Base-by-base conservation (phyloP, 345 rosid genomes). In the Pelargonium nanum region DNA sequence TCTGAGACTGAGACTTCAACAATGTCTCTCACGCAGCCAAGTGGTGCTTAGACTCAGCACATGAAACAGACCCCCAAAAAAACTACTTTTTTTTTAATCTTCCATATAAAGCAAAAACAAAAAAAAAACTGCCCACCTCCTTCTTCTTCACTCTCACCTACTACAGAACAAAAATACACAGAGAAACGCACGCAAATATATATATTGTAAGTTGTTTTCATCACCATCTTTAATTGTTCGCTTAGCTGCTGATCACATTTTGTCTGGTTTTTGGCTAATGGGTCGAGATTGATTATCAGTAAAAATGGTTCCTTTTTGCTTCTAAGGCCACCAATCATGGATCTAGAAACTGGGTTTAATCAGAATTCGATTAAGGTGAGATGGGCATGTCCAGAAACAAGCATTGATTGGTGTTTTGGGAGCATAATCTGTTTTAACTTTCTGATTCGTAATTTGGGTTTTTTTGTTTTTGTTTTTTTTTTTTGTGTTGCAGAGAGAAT, bases 341-440 rank as follows among this genome's bases (percentile, higher is more conserved):
- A 91, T 76, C 79, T 67, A 65, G 89, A 88, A 68, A 57, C 75
- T 56, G 80, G 85, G 57, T 54, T 53, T 64, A 60, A 58, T 67
- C 84, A 65, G 30, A 78, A 81, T 40, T 66, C 17, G 32, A 58
- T 63, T 5, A 85, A 83, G 95, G 96, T 88, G 50, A 67, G 78
- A 26, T 22, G 30, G 71, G 66, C 6, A 5, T n/a, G 19, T 34
- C 26, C 26, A 2, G 25, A 55, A 21, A 0, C 17, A 7, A 22
- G 9, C 20, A 22, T 51, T 22, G 55, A 22, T 45, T 60, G 28
- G 24, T 19, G 20, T n/a, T 53, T 23, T 1, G 2, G 22, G 4
- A n/a, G 1, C 2, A 13, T 1, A 53, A 4, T 53, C 23, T 53
- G 5, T 20, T 53, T 22, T 6, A 6, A 16, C 16, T 55, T 4